Conservation (phyloP, 2,329 filamentous ascomycete genomes). For the Podosphaera aphanis region DNA sequence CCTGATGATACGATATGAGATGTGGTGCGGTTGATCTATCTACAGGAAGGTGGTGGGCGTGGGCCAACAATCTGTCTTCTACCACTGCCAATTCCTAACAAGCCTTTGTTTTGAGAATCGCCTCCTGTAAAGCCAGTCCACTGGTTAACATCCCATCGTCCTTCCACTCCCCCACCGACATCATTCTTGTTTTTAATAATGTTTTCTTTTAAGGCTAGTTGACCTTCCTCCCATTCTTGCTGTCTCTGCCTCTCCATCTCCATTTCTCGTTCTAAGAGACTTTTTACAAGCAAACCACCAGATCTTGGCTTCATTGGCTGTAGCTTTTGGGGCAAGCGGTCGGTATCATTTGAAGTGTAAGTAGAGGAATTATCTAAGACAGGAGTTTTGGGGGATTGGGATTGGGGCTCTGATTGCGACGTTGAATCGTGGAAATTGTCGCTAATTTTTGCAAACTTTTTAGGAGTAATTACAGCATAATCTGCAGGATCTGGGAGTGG, state of each 20-base stretch:
- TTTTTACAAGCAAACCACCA: conserved; percentile 28
- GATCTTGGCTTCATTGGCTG: conserved; percentile 24
- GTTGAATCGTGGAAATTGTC: neutral
- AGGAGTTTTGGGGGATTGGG: neutral
- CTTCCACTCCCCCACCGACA: conserved; percentile 39
- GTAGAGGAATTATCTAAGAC: neutral
- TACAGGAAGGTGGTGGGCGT: conserved; percentile 27
- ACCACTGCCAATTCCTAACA: conserved; percentile 42
- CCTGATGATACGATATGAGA: no score
- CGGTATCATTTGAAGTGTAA: conserved; percentile 5
- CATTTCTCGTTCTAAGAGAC: conserved; percentile 34
- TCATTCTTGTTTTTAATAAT: conserved; percentile 17
- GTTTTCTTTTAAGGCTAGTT: neutral
- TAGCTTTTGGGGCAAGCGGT: conserved; percentile 20
- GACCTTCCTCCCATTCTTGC: conserved; percentile 22
- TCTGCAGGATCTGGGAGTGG: conserved; percentile 18
- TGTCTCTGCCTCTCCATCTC: conserved; percentile 34
- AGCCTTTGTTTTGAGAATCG: conserved; percentile 46
- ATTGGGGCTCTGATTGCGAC: neutral
- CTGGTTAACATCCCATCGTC: conserved; percentile 37
- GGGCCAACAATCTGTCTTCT: conserved; percentile 62
- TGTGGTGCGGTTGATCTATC: neutral
- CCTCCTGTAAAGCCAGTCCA: conserved; percentile 51
- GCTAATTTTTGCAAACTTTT: conserved; percentile 3
- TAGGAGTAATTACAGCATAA: conserved; percentile 10